These are phyloP conservation scores for Trifolium subterraneum DNA, from an alignment of 306 rosid genomes.

Conservation along the genomic window DNA sequence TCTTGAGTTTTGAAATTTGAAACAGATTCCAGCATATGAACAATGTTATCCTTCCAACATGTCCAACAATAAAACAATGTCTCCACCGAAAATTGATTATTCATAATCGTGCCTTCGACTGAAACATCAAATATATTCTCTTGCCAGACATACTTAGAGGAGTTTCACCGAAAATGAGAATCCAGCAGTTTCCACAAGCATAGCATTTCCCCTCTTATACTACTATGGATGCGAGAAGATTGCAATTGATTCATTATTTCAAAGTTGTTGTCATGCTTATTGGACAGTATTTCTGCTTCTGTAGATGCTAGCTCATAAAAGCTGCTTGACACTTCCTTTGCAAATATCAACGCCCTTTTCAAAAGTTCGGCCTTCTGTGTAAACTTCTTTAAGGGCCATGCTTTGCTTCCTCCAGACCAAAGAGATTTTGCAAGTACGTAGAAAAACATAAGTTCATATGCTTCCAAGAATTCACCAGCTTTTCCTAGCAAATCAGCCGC, in stretches of 20 bases:
- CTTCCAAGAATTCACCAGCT: slow-evolving; percentile 58
- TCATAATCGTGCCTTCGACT: slow-evolving; percentile 37
- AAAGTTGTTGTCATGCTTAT: slow-evolving; percentile 33
- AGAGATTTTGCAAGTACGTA: slow-evolving; percentile 64
- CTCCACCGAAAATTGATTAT: slow-evolving; percentile 55
- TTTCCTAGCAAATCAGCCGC: slow-evolving; percentile 62
- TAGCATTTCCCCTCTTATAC: slow-evolving; percentile 58
- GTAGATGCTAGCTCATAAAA: slow-evolving; percentile 49
- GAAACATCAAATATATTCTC: slow-evolving; percentile 44
- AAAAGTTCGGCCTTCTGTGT: slow-evolving; percentile 53
- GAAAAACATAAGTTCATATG: slow-evolving; percentile 49
- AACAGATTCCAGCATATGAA: slow-evolving; percentile 47
- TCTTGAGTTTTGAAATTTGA: slow-evolving; percentile 45
- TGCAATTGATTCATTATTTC: slow-evolving; percentile 45
- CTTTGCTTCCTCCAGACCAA: slow-evolving; percentile 68
- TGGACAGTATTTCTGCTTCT: slow-evolving; percentile 57
- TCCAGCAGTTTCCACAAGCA: slow-evolving; percentile 67
- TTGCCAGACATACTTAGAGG: slow-evolving; percentile 52
- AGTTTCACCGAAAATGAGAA: slow-evolving; percentile 51
- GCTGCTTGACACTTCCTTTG: slow-evolving; percentile 44
- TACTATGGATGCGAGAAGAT: slow-evolving; percentile 46
- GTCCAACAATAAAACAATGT: slow-evolving; percentile 71
- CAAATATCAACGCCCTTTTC: slow-evolving; percentile 56
- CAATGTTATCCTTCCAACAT: slow-evolving; percentile 64
- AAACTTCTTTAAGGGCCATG: slow-evolving; percentile 73